Conservation (phyloP, 2,329 filamentous ascomycete species). For the Nemania diffusa region DNA sequence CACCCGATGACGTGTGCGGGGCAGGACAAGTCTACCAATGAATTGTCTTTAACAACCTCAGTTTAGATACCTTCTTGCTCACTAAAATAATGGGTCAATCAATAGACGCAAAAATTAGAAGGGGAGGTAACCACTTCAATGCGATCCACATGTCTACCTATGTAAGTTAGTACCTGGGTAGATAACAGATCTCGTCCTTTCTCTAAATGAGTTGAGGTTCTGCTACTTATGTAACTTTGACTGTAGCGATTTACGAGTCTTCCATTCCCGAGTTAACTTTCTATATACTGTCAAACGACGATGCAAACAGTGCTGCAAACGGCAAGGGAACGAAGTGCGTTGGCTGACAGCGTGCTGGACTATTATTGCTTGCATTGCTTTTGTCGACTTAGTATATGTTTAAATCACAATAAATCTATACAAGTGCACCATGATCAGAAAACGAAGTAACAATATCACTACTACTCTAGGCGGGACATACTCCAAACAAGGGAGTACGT, state of each 20-base stretch:
- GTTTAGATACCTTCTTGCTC: neutral
- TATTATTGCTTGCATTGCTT: neutral
- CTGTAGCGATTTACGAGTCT: too few species aligned
- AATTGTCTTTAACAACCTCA: neutral
- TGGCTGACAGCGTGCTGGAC: neutral
- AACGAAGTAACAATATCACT: neutral
- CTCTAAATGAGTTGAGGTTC: too few species aligned
- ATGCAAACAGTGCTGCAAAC: neutral
- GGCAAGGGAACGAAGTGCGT: neutral
- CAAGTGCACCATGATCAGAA: neutral
- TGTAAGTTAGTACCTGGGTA: too few species aligned
- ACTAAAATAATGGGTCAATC: neutral
- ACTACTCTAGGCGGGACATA: constrained; percentile 7
- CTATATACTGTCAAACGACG: too few species aligned
- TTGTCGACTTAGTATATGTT: neutral
- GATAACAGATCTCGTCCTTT: too few species aligned
- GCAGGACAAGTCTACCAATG: constrained; percentile 26
- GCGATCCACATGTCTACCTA: too few species aligned
- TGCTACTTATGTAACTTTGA: too few species aligned
- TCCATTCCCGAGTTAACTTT: too few species aligned
- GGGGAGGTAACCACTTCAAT: neutral
- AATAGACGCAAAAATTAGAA: neutral
- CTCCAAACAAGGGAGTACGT: constrained; percentile 4
- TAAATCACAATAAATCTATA: neutral
- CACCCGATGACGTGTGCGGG: constrained; percentile 46